A percentile compares a stretch with the other conserved stretches of the same genome.
Conservation (phyloP, 2,329 filamentous ascomycete genomes). For the Talaromyces amestolkiae region DNA sequence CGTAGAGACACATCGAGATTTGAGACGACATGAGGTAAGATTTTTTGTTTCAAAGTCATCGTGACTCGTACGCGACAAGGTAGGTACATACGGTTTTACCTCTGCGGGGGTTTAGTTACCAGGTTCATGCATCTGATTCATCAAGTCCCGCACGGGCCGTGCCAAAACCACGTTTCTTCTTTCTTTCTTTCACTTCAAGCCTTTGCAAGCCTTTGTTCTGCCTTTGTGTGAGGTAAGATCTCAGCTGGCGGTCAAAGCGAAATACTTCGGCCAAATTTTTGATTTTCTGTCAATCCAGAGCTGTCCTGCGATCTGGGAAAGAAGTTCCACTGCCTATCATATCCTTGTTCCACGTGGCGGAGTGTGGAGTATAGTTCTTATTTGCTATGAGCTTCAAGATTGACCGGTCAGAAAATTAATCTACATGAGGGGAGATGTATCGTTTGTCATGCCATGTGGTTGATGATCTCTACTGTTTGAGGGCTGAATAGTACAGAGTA, state of each 20-base stretch:
- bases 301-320: neutral
- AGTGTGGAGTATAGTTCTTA: constrained; percentile 2
- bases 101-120: neutral
- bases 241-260: constrained; percentile 4
- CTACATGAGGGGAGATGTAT: neutral
- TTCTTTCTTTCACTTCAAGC: neutral
- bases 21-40: neutral
- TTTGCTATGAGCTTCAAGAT: neutral
- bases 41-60: neutral
- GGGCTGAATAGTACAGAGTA: neutral
- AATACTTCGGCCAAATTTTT: neutral
- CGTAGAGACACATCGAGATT: neutral
- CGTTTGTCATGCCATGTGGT: constrained; percentile 4
- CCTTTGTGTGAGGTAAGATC: neutral
- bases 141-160: neutral
- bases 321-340: neutral
- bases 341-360: constrained; percentile 13
- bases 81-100: neutral
- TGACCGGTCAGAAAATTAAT: neutral
- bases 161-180: constrained; percentile 4
- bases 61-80: neutral
- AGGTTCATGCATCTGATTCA: neutral
- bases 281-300: neutral
- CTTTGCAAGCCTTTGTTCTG: neutral
- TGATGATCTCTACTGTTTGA: neutral